A percentile compares a stretch with the other conserved stretches of the same genome.
phyloP scores from a whole-genome alignment of 257 asterid species.

The Przewalskia tangutica region DNA sequence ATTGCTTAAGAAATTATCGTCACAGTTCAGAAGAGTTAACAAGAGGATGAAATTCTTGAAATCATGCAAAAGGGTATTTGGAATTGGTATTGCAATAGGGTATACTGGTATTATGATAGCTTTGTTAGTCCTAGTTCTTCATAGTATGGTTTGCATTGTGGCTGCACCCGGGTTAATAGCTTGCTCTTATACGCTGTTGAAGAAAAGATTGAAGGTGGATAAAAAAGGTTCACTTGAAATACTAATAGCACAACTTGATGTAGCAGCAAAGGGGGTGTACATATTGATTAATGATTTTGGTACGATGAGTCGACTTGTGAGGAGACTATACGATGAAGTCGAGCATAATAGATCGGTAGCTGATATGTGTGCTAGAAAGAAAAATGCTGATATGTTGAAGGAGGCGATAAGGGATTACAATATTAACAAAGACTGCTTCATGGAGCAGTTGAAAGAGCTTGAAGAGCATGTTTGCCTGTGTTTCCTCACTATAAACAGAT shows the following conservation, averaged over 20 bases:
- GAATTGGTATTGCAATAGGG: slow-evolving; percentile 15
- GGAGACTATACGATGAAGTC: slow-evolving; percentile 37
- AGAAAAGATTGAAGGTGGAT: slow-evolving; percentile 11
- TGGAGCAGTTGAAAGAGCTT: slow-evolving; percentile 51
- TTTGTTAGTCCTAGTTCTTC: slow-evolving; percentile 25
- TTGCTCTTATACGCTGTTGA: slow-evolving; percentile 8
- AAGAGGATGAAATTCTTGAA: slow-evolving; percentile 20
- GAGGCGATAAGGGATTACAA: slow-evolving; percentile 38
- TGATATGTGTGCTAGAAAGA: slow-evolving; percentile 30
- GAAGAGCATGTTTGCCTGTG: slow-evolving; percentile 58
- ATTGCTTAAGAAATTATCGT: slow-evolving; percentile 33
- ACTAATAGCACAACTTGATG: slow-evolving; percentile 36
- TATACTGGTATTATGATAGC: slow-evolving; percentile 20
- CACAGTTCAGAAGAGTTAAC: slow-evolving; percentile 24
- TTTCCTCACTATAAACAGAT: slow-evolving; percentile 48
- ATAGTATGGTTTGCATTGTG: slow-evolving; percentile 19
- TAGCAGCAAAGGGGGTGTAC: slow-evolving; percentile 58
- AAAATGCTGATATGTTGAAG: slow-evolving; percentile 38
- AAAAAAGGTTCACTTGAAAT: slow-evolving; percentile 9
- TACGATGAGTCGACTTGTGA: slow-evolving; percentile 39
- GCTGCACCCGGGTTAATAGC: slow-evolving; percentile 23
- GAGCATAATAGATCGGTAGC: slow-evolving; percentile 46
- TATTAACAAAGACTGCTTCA: slow-evolving; percentile 21
- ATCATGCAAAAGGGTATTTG: slow-evolving; percentile 24
- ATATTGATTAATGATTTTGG: slow-evolving; percentile 54